These are phyloP conservation scores for Ilyonectria destructans DNA, from an alignment of 2,329 filamentous ascomycete species.

Conservation along the genomic window DNA sequence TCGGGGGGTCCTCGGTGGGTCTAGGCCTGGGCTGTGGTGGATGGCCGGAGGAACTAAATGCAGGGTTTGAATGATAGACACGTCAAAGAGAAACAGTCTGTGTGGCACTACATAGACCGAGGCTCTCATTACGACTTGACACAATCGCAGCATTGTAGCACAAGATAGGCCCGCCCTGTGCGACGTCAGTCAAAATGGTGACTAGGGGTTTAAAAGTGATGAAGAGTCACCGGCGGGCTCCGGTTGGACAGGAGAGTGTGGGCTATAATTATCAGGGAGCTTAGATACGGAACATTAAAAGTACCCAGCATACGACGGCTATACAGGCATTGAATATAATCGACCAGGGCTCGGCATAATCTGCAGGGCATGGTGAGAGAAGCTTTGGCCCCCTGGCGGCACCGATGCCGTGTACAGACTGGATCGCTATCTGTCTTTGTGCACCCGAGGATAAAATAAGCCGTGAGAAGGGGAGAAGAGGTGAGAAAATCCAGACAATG, in stretches of 20 bases:
- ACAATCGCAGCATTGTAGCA: neutral
- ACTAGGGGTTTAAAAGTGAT: neutral
- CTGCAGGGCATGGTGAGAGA: neutral
- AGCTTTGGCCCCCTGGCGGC: neutral
- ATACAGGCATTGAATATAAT: neutral
- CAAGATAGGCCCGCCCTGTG: neutral
- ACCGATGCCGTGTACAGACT: too few relatives aligned
- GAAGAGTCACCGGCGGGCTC: conserved; percentile 3
- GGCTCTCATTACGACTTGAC: neutral
- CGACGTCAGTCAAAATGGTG: neutral
- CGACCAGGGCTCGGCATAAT: neutral
- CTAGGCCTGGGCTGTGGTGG: neutral
- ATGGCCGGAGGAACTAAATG: neutral
- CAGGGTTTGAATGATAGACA: neutral
- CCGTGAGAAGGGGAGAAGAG: neutral
- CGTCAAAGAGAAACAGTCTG: neutral
- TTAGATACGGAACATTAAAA: neutral
- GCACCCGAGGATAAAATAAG: neutral
- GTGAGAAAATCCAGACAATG: neutral
- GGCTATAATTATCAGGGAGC: neutral
- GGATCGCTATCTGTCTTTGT: neutral
- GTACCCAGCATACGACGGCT: neutral
- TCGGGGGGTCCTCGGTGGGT: neutral
- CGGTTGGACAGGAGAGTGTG: neutral
- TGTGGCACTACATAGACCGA: neutral